Percentiles rank a stretch among this genome's conserved stretches.
phyloP scores from a whole-genome alignment of 495 filamentous ascomycete genomes.

The Xylaria grammica region DNA sequence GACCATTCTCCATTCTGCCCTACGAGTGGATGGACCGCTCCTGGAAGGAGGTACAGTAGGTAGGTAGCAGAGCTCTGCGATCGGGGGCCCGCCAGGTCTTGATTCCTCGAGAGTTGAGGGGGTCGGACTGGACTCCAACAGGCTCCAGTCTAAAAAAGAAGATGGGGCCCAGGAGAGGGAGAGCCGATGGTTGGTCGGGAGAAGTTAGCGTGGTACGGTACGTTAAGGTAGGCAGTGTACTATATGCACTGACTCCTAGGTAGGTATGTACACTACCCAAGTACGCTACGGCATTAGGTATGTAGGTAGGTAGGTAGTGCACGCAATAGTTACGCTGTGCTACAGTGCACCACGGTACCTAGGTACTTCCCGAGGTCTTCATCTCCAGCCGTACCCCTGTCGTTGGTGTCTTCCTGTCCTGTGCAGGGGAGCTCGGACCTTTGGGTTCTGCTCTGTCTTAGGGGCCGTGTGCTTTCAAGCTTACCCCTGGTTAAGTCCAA shows the following conservation, averaged over 20 bases:
- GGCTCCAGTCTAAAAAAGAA: conserved; percentile 1
- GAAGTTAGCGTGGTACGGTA: background rate
- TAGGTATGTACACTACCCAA: too few species aligned
- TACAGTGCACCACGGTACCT: conserved; percentile 2
- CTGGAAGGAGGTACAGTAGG: conserved; percentile 4
- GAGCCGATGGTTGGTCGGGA: background rate
- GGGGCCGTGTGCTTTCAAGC: background rate
- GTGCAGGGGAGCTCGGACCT: conserved; percentile 4
- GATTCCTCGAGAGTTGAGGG: conserved; percentile 7
- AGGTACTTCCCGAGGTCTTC: background rate
- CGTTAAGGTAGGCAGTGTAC: background rate
- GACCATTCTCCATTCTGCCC: background rate
- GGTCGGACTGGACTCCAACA: conserved; percentile 14
- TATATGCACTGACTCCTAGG: too few species aligned
- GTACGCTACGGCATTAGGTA: too few species aligned
- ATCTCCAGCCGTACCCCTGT: conserved; percentile 6
- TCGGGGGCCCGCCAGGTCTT: conserved; percentile 4
- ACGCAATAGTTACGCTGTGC: too few species aligned
- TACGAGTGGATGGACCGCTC: conserved; percentile 5
- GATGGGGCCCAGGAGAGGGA: conserved; percentile 5
- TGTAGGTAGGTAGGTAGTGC: too few species aligned
- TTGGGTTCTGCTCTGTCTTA: background rate
- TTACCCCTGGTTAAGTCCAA: conserved; percentile 7
- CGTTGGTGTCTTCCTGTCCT: background rate
- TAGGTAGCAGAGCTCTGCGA: conserved; percentile 3